Evolutionary conservation across 495 filamentous ascomycete species (phyloP), one percentile per base, ranked within the genome.

Genomic region (Penicillium argentinense): DNA sequence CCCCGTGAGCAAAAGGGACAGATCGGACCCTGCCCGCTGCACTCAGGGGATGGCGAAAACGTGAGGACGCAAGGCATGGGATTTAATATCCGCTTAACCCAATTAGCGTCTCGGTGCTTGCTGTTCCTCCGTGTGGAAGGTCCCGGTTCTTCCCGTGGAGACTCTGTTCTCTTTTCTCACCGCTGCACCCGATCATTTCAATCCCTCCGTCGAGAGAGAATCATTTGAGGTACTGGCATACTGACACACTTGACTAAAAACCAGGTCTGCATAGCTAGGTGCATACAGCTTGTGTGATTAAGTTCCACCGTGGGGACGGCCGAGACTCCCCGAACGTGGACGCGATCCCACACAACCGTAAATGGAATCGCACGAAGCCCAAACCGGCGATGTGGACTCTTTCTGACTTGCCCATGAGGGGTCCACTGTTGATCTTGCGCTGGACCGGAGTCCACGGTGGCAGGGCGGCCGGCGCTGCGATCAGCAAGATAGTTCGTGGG

Each of bases 391-490:
- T 19, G 26, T 9, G 40, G n/a, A 23, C 23, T 24, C 23, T 24
- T 6, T 22, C 46, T 12, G 25, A 39, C 27, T 30, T 32, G 19
- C 38, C 38, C 33, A 8, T 38, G 38, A 53, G 43, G 30, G 37
- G 30, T 37, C 23, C 23, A 32, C 40, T 47, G 42, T 42, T 14
- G 49, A 53, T 39, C 49, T n/a, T 23, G 9, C 37, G 43, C 49
- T 47, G 42, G 43, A 47, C 43, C 29, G 19, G 39, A 26, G 41
- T 37, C 42, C 27, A 39, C 33, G 13, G 26, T 44, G 24, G 42
- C 46, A 22, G 29, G 36, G 13, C 17, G 13, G 17, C n/a, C 33
- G 33, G 33, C 5, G 30, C 24, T 49, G 27, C 13, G 45, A 45
- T 49, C 45, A 42, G 42, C 42, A 37, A 28, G 32, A 16, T 37